These are phyloP conservation scores for Penicillium paradoxum DNA, from an alignment of 495 filamentous ascomycete genomes.

Conservation along the genomic window DNA sequence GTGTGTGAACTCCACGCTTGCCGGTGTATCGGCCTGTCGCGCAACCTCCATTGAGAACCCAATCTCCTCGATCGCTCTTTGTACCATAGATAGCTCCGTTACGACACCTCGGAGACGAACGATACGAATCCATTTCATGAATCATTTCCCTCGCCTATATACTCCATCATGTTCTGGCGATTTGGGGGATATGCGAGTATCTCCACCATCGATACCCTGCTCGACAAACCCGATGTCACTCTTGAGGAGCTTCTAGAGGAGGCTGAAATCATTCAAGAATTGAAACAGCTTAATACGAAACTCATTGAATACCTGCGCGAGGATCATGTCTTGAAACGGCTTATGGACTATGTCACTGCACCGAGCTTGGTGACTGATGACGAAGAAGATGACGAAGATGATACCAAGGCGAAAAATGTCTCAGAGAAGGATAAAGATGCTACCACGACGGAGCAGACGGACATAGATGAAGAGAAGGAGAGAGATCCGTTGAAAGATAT, in stretches of 20 bases:
- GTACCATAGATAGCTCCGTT: conserved; percentile 31
- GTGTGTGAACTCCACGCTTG: conserved; percentile 18
- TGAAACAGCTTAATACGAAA: conserved; percentile 97
- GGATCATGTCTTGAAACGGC: conserved; percentile 74
- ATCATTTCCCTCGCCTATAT: conserved; percentile 35
- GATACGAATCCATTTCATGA: conserved; percentile 36
- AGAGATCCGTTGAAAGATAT: conserved; percentile 45
- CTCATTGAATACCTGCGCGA: conserved; percentile 93
- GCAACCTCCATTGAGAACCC: conserved; percentile 8
- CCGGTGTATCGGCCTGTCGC: conserved; percentile 18
- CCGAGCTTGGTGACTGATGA: conserved; percentile 63
- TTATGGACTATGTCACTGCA: conserved; percentile 88
- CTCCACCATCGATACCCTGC: conserved; percentile 90
- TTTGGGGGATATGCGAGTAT: conserved; percentile 98
- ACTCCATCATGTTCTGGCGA: conserved; percentile 91
- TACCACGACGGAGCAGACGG: conserved; percentile 12
- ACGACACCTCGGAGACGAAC: conserved; percentile 25
- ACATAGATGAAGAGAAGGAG: conserved; percentile 30
- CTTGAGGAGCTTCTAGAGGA: conserved; percentile 96
- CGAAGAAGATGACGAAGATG: conserved; percentile 54
- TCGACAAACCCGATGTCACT: conserved; percentile 90
- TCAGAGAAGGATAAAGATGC: conserved; percentile 34
- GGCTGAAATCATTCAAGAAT: conserved; percentile 90
- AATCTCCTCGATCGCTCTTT: conserved; percentile 12
- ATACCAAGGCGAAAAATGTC: conserved; percentile 37